Percentiles rank a stretch among this genome's conserved stretches.
These are phyloP conservation scores for Citrus maxima DNA, from an alignment of 345 rosid species.

Conservation along the genomic window DNA sequence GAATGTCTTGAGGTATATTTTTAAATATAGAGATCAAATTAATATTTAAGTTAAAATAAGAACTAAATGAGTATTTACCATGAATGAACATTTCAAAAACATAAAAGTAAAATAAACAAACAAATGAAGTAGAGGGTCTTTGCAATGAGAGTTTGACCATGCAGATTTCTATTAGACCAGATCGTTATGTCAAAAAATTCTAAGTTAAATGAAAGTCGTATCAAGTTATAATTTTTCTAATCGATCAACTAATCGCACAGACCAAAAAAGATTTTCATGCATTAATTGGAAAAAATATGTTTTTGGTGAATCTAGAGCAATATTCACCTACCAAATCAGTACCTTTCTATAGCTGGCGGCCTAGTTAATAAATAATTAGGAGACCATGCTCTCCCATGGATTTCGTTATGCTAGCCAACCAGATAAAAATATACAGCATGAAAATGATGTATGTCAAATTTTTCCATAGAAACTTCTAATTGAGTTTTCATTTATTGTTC, in stretches of 20 bases:
- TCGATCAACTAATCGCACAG: conserved; percentile 3
- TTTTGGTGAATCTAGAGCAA: not conserved
- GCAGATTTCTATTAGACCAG: not conserved
- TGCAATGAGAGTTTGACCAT: not conserved
- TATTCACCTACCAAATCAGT: conserved; percentile 1
- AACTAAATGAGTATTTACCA: fast-evolving
- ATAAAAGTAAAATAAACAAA: not conserved
- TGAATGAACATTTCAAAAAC: not conserved
- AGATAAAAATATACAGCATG: not conserved
- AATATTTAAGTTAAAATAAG: fast-evolving
- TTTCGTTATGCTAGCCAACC: not conserved
- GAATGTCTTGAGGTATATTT: no score
- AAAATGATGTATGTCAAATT: not conserved
- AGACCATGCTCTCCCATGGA: not conserved
- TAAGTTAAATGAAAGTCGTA: not conserved
- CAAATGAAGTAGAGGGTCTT: not conserved
- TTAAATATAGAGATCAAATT: no score
- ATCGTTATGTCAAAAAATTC: not conserved
- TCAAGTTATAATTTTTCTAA: not conserved
- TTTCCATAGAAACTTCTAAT: not conserved
- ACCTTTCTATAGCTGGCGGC: no score
- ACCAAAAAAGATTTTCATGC: not conserved
- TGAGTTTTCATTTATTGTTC: not conserved
- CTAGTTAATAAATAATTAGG: not conserved
- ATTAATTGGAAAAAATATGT: not conserved